Percentiles rank a stretch among this genome's conserved stretches.
phyloP scores from a whole-genome alignment of 2,329 filamentous ascomycete genomes.

The Trichothecium roseum region DNA sequence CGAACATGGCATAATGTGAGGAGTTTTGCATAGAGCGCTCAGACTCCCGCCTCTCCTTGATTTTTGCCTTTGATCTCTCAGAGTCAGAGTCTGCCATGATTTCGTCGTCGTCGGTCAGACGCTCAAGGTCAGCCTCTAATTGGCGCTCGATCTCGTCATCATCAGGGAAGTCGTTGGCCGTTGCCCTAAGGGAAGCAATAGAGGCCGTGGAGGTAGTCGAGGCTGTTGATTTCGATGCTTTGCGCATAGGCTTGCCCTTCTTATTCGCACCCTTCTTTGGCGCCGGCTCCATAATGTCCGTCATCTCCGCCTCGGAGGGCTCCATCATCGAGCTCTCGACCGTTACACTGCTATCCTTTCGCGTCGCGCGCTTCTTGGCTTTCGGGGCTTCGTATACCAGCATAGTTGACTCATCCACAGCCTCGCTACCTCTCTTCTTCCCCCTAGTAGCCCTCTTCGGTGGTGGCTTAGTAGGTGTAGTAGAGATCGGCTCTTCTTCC shows the following conservation, averaged over 20 bases:
- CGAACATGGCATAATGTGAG: constrained; percentile 40
- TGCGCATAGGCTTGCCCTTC: constrained; percentile 27
- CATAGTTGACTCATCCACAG: constrained; percentile 37
- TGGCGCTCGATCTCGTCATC: constrained; percentile 58
- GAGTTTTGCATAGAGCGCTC: constrained; percentile 17
- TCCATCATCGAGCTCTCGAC: constrained; percentile 27
- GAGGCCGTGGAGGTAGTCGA: constrained; percentile 40
- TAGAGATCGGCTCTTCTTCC: constrained; percentile 14
- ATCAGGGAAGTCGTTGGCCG: constrained; percentile 34
- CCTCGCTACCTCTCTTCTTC: constrained; percentile 54
- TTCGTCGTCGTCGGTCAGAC: constrained; percentile 43
- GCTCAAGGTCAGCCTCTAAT: constrained; percentile 54
- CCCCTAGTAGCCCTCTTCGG: constrained; percentile 34
- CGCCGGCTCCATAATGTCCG: constrained; percentile 2
- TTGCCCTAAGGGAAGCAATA: constrained; percentile 39
- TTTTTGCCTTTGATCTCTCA: constrained; percentile 16
- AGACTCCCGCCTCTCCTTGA: constrained; percentile 14
- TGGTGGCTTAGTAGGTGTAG: constrained; percentile 18
- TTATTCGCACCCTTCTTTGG: constrained; percentile 24
- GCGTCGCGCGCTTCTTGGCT: constrained; percentile 48
- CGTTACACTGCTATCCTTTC: constrained; percentile 32
- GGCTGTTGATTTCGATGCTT: constrained; percentile 17
- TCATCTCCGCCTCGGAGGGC: constrained; percentile 20
- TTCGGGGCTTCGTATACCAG: constrained; percentile 36
- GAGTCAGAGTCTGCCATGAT: constrained; percentile 34